Evolutionary conservation across 345 rosid species (phyloP).

Genomic region (Gossypium herbaceum): DNA sequence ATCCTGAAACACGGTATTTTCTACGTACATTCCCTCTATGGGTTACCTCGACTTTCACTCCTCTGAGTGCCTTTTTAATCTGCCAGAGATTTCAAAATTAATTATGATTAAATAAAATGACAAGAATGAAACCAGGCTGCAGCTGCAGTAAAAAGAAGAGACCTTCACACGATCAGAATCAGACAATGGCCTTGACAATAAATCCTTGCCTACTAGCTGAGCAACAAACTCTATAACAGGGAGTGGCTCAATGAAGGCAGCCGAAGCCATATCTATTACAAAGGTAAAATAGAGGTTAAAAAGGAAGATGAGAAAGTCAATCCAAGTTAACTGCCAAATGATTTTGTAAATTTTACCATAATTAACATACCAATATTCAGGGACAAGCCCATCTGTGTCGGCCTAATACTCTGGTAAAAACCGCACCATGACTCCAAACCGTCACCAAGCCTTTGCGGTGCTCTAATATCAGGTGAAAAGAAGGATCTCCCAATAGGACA

Average conservation of each 20-base stretch:
- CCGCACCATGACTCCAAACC: conserved; percentile 99
- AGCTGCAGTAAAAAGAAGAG: neutral
- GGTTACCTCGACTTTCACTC: conserved; percentile 98
- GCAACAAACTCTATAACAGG: conserved; percentile 93
- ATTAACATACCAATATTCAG: conserved; percentile 70
- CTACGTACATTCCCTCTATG: conserved; percentile 87
- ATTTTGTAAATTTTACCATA: neutral
- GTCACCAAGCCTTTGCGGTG: conserved; percentile 81
- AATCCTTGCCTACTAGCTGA: conserved; percentile 86
- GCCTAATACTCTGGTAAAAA: conserved; percentile 93
- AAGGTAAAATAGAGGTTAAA: conserved; percentile 5
- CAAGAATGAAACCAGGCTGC: conserved; percentile 7
- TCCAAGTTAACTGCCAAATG: neutral
- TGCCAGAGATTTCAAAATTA: conserved; percentile 25
- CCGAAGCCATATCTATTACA: conserved; percentile 84
- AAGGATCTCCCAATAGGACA: conserved; percentile 87
- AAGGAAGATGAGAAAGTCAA: neutral
- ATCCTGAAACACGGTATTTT: conserved; percentile 97
- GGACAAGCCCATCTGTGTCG: conserved; percentile 97
- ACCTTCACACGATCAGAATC: conserved; percentile 98
- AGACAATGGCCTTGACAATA: conserved; percentile 64
- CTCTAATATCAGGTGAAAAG: conserved; percentile 80
- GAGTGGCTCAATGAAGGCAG: conserved; percentile 97
- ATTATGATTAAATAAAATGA: conserved; percentile 12
- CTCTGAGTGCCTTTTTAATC: conserved; percentile 90